Evolutionary conservation across 306 rosid species (phyloP), one percentile per base, ranked within the genome.

Genomic region (Casuarina glauca): DNA sequence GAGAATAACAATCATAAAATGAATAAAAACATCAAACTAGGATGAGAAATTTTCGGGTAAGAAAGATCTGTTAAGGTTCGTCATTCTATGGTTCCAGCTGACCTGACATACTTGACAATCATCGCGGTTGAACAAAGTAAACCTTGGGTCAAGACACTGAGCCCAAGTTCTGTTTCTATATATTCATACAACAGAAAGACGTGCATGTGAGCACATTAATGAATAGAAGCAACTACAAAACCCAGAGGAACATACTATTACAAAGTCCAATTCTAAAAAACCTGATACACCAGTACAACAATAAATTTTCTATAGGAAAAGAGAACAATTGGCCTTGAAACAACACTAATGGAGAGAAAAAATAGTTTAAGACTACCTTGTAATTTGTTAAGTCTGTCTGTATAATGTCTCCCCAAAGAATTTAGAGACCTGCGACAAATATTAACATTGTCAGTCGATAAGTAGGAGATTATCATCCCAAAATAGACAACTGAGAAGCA

Each of bases 341-440:
- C 80, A 17, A 63, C 60, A 66, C 26, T 13, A 63, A 39, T 3
- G 38, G 44, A 35, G 0, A 11, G 48, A 13, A 9, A 48, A 13
- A 54, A 69, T 52, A 75, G 60, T 72, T 39, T 72, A 76, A 52
- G 60, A 55, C 69, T 53, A 75, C 64, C 75, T 70, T 64, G 63
- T 55, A 9, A 32, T 58, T 55, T 70, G 62, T 38, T 49, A 66
- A 38, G 71, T 26, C 75, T 75, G 73, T 48, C 20, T 41, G 81
- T 83, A 53, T 83, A 88, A 72, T 75, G 69, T 77, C 11, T 66
- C 81, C 63, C 80, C 78, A 61, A 82, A 70, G 78, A 79, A 80
- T 84, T 72, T 50, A 43, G 83, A 73, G 57, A 82, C 87, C 90
- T 86, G 86, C 85, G 79, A 60, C 76, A 69, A 26, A 26, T 61